Base-by-base conservation (phyloP, 306 rosid species). In the Casuarina cunninghamiana region DNA sequence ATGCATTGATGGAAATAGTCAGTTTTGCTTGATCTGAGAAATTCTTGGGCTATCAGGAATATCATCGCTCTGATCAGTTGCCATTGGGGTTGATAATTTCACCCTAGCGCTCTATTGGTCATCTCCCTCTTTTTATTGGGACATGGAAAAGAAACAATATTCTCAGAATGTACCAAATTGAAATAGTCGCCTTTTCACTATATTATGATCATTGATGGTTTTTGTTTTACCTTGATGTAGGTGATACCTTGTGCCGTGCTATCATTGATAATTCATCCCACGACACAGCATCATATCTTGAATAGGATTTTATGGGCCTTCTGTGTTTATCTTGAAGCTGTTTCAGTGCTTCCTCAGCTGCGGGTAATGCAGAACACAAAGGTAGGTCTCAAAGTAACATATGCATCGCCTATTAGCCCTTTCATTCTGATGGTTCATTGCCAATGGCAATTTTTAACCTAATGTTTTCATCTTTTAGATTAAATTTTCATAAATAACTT, bases 321-420 rank as follows among this genome's bases (percentile, higher is more conserved):
- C 76, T 91, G 93, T 84, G 97, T 92, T 80, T 92, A 90, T 84
- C 94, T 92, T 74, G 97, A 92, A 88, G 94, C 97, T 65, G 89
- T 90, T 16, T 92, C 94, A 17, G 94, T 92, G 21, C 88, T 92
- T 38, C 97, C 97, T 71, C 93, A 90, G 80, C 81, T 92, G 53
- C 88, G 90, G 17, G 88, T 90, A 85, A 92, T 92, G 94, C 93
- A 92, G 83, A 92, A 89, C 69, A 79, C 93, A 37, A 88, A 91
- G 93, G 97, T 89, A 71, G 42, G 54, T 65, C 41, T 76, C 68
- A 4, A 70, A 15, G 37, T 65, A 55, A 77, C 58, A 67, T 41
- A 35, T 19, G 38, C 50, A 10, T 15, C 17, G 69, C 50, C 12
- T 7, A 8, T 77, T 62, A 71, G 72, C 51, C 69, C 60, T 61